Conservation (phyloP, 164 flowering plant species). For the Nelumbo lutea region DNA sequence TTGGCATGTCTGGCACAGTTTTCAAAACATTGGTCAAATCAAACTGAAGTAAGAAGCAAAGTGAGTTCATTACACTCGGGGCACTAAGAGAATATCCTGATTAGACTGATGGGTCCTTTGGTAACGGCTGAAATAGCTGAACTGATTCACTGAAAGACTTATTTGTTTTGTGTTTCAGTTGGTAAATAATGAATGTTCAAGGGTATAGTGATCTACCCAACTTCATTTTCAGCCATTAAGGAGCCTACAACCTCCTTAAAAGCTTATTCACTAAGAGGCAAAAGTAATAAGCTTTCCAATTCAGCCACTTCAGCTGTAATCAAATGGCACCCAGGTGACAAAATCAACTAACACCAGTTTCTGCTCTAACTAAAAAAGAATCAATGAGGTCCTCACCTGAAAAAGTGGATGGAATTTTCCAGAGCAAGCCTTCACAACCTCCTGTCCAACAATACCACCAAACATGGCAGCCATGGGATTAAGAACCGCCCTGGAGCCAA, state of each 20-base stretch:
- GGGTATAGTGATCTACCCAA: too few relatives aligned
- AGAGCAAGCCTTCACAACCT: conserved; percentile 91
- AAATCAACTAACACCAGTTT: background rate
- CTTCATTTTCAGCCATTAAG: too few relatives aligned
- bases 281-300: too few relatives aligned
- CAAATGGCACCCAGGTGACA: background rate
- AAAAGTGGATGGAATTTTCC: conserved; percentile 90
- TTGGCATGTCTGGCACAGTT: too few relatives aligned
- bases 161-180: too few relatives aligned
- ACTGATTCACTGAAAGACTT: too few relatives aligned
- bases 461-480: conserved; percentile 98
- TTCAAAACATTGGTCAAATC: too few relatives aligned
- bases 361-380: background rate
- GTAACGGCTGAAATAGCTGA: too few relatives aligned
- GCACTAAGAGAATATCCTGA: background rate
- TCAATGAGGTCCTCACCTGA: conserved; percentile 40
- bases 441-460: conserved; percentile 92
- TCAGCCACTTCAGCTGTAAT: too few relatives aligned
- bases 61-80: background rate
- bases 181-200: too few relatives aligned
- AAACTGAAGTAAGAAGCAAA: background rate
- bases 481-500: conserved; percentile 77
- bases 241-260: too few relatives aligned
- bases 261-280: too few relatives aligned
- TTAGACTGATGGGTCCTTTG: background rate